phyloP scores from a whole-genome alignment of 2,329 filamentous ascomycete genomes.

The Cladobotryum mycophilum region DNA sequence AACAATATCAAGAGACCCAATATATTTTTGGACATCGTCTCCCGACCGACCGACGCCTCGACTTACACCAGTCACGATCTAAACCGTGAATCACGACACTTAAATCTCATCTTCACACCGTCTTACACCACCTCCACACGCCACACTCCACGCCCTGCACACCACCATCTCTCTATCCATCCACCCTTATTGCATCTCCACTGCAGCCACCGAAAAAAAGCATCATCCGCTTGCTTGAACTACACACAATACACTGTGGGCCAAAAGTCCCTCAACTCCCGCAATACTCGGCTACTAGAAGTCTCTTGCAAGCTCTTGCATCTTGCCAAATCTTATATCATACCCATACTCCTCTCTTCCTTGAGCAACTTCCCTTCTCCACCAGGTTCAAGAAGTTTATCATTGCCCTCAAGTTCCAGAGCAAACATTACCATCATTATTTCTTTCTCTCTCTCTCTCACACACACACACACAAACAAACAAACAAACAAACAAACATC shows the following conservation, averaged over 20 bases:
- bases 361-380: background rate
- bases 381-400: background rate
- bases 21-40: background rate
- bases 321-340: background rate
- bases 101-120: background rate
- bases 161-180: background rate
- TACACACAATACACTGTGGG: no score
- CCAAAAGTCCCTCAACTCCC: no score
- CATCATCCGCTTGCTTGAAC: no score
- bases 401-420: background rate
- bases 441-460: background rate
- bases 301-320: no score
- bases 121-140: background rate
- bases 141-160: background rate
- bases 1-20: background rate
- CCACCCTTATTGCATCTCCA: no score
- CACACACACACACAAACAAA: background rate
- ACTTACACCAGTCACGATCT: background rate
- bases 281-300: no score
- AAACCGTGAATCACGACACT: background rate
- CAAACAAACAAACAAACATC: background rate
- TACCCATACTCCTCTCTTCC: background rate
- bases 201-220: no score
- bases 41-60: background rate
- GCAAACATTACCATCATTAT: background rate